These are phyloP conservation scores for Ilyonectria robusta DNA, from an alignment of 2,329 filamentous ascomycete genomes.

Conservation along the genomic window DNA sequence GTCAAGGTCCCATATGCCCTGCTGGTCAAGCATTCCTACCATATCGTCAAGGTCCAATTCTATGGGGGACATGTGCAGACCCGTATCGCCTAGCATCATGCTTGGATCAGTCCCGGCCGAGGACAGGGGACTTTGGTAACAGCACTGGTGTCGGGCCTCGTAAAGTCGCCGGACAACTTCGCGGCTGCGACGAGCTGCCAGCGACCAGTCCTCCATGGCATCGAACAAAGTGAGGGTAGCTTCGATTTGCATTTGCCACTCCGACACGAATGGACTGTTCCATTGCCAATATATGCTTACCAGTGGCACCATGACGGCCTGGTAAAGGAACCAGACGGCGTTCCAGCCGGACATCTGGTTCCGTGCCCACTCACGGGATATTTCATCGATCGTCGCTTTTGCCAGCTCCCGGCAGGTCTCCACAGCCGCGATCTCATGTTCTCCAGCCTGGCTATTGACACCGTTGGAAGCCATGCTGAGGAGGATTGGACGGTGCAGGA, in stretches of 20 bases:
- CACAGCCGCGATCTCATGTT: constrained; percentile 78
- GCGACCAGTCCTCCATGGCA: constrained; percentile 75
- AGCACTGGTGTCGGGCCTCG: constrained; percentile 61
- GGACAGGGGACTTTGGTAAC: constrained; percentile 51
- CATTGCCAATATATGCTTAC: constrained; percentile 81
- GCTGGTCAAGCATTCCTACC: constrained; percentile 68
- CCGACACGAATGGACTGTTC: constrained; percentile 61
- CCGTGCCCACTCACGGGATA: constrained; percentile 77
- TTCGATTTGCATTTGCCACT: constrained; percentile 72
- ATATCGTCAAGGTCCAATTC: constrained; percentile 66
- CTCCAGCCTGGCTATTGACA: constrained; percentile 63
- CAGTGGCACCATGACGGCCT: constrained; percentile 84
- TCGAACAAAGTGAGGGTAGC: constrained; percentile 73
- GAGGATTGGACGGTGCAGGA: constrained; percentile 81
- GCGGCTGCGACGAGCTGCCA: constrained; percentile 72
- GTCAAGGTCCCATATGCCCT: constrained; percentile 69
- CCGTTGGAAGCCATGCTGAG: constrained; percentile 71
- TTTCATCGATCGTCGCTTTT: constrained; percentile 79
- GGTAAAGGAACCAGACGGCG: constrained; percentile 86
- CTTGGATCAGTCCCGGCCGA: constrained; percentile 67
- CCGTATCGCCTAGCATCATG: constrained; percentile 63
- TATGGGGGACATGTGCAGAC: constrained; percentile 64
- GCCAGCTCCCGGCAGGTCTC: constrained; percentile 79
- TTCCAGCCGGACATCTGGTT: constrained; percentile 87
- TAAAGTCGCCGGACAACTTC: constrained; percentile 77